These are phyloP conservation scores for Petrea volubilis DNA, from an alignment of 257 asterid genomes.

Conservation along the genomic window DNA sequence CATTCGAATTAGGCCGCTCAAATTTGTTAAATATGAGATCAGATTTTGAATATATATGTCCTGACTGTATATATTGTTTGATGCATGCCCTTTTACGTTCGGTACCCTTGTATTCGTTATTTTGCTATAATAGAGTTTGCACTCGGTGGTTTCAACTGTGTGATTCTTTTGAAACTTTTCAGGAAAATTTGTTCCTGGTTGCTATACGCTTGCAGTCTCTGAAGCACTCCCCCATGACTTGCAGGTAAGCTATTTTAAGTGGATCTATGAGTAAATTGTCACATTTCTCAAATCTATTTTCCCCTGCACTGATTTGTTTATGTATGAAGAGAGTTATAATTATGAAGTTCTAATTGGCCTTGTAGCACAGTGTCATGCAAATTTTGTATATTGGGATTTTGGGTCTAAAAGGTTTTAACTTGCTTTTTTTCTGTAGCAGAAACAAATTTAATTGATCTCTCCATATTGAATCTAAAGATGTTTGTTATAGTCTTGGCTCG, in stretches of 20 bases:
- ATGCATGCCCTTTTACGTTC: not conserved
- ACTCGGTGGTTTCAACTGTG: not conserved
- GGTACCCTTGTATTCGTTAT: not conserved
- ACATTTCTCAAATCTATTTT: not conserved
- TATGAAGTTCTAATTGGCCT: not conserved
- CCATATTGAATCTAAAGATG: not conserved
- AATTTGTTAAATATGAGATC: no score
- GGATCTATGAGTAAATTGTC: not conserved
- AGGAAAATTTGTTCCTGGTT: constrained; percentile 88
- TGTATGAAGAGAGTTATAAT: not conserved
- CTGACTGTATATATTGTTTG: not conserved
- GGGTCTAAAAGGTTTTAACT: not conserved
- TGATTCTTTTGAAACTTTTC: constrained; percentile 27
- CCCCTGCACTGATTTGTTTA: not conserved
- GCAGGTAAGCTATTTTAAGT: constrained; percentile 38
- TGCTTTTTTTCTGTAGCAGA: not conserved
- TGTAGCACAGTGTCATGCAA: not conserved
- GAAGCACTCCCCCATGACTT: constrained; percentile 79
- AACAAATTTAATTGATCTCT: not conserved
- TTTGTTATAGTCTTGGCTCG: not conserved
- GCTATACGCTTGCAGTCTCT: constrained; percentile 88
- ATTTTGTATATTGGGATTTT: not conserved
- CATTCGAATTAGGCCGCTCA: no score
- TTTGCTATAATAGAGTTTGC: not conserved
- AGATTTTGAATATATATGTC: not conserved